These are phyloP conservation scores for Tricholoma bakamatsutake DNA, from an alignment of 768 basidiomycete genomes.

Conservation along the genomic window DNA sequence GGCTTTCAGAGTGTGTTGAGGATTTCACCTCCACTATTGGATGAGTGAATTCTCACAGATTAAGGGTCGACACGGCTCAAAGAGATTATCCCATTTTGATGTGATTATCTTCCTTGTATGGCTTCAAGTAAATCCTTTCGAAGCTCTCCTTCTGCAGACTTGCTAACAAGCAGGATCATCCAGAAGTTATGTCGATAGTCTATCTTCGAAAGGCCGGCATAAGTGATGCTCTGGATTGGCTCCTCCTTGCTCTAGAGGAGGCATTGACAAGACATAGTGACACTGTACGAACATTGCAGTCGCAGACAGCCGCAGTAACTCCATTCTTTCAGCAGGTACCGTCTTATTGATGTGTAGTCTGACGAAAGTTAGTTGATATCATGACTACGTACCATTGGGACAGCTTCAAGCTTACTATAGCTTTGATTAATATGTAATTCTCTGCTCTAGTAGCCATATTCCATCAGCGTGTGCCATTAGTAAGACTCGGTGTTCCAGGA, in stretches of 20 bases:
- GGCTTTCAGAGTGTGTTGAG: conserved; percentile 47
- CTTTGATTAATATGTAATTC: no score
- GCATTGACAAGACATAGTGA: background rate
- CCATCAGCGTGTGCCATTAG: no score
- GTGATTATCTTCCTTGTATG: background rate
- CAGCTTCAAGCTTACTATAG: no score
- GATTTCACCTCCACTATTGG: conserved; percentile 37
- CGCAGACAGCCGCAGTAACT: background rate
- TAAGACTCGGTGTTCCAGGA: no score
- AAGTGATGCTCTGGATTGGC: background rate
- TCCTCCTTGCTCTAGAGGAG: background rate
- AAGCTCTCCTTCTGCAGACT: conserved; percentile 22
- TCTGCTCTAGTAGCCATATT: no score
- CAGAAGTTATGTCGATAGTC: conserved; percentile 42
- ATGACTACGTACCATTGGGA: no score
- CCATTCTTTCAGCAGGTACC: no score
- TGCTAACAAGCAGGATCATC: conserved; percentile 60
- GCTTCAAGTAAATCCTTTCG: background rate
- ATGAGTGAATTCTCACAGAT: conserved; percentile 6
- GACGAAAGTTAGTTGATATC: no score
- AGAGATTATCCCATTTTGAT: conserved; percentile 9
- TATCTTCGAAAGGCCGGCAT: conserved; percentile 30
- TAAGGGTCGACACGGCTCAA: background rate
- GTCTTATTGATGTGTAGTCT: background rate
- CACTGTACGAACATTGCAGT: background rate